These are phyloP conservation scores for Neofusicoccum parvum DNA, from an alignment of 2,329 filamentous ascomycete species.

Conservation along the genomic window DNA sequence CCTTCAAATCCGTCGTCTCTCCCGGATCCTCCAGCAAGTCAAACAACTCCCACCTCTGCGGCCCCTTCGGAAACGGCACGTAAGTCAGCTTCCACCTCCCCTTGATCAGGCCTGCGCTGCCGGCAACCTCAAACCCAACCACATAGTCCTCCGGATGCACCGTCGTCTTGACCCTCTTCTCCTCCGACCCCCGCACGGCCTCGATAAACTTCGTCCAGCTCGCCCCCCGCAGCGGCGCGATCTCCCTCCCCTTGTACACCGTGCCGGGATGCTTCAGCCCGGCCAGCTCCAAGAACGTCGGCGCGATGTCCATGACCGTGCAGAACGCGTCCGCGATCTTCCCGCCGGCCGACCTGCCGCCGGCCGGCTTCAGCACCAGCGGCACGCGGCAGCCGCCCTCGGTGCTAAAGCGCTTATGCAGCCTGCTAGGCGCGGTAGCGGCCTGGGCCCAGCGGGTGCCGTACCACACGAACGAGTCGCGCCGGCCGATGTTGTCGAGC, in stretches of 20 bases:
- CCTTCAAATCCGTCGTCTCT: slow-evolving; percentile 14
- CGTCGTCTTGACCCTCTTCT: neutral
- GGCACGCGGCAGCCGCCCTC: slow-evolving; percentile 57
- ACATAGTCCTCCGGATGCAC: slow-evolving; percentile 8
- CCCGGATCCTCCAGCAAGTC: slow-evolving; percentile 15
- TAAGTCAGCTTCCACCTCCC: slow-evolving; percentile 16
- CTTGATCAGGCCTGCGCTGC: slow-evolving; percentile 9
- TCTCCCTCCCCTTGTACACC: slow-evolving; percentile 48
- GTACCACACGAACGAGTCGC: slow-evolving; percentile 62
- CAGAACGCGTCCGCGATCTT: slow-evolving; percentile 55
- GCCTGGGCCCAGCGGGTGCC: slow-evolving; percentile 60
- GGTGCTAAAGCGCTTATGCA: slow-evolving; percentile 50
- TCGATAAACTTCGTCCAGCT: slow-evolving; percentile 19
- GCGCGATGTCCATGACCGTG: slow-evolving; percentile 46
- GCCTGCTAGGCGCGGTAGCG: slow-evolving; percentile 52
- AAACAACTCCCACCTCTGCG: slow-evolving; percentile 20
- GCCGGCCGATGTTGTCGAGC: slow-evolving; percentile 61
- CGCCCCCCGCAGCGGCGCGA: slow-evolving; percentile 19
- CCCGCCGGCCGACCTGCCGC: slow-evolving; percentile 25
- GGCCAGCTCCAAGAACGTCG: slow-evolving; percentile 51
- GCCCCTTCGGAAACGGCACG: slow-evolving; percentile 13
- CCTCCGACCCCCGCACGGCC: neutral
- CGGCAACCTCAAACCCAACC: slow-evolving; percentile 10
- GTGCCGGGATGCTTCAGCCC: slow-evolving; percentile 56
- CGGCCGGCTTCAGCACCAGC: slow-evolving; percentile 48